Percentiles rank a stretch among this genome's conserved stretches.
Evolutionary conservation across 75 land plant genomes (phyloP).

Genomic region (Picea glauca): DNA sequence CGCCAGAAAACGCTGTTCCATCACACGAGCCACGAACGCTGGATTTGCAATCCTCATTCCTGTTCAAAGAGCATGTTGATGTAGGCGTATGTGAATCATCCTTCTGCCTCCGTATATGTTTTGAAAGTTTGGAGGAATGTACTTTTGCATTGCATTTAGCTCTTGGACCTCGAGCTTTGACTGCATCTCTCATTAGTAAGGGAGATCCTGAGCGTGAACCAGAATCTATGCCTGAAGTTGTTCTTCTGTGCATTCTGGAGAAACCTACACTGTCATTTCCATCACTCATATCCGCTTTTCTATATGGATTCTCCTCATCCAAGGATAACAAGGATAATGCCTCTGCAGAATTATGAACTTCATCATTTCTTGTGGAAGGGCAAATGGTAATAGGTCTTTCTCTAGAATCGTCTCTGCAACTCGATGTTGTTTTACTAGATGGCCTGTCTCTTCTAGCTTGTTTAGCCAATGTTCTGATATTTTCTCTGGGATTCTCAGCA

Average conservation of each 20-base stretch:
- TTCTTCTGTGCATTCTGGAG: constrained; percentile 2
- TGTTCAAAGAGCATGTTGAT: constrained; percentile 41
- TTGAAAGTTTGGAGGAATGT: constrained; percentile 22
- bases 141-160: constrained; percentile 12
- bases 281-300: constrained; percentile 17
- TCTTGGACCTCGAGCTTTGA: not conserved
- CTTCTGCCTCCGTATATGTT: constrained; percentile 27
- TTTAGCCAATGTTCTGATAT: not conserved
- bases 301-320: constrained; percentile 18
- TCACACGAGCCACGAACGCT: constrained; percentile 48
- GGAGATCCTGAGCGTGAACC: constrained; percentile 18
- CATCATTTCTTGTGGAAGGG: not conserved
- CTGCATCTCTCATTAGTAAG: constrained; percentile 9
- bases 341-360: constrained; percentile 7
- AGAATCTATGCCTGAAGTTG: constrained; percentile 1
- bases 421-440: not conserved
- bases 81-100: constrained; percentile 51
- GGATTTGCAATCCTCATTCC: constrained; percentile 22
- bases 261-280: constrained; percentile 16
- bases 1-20: constrained; percentile 41
- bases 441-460: constrained; percentile 2
- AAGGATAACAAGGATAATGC: constrained; percentile 8
- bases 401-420: not conserved
- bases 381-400: not conserved
- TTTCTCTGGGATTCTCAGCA: not conserved